Percentiles rank a stretch among this genome's conserved stretches.
Evolutionary conservation across 176 grass and related monocot species (phyloP).

Genomic region (Hordeum marinum): DNA sequence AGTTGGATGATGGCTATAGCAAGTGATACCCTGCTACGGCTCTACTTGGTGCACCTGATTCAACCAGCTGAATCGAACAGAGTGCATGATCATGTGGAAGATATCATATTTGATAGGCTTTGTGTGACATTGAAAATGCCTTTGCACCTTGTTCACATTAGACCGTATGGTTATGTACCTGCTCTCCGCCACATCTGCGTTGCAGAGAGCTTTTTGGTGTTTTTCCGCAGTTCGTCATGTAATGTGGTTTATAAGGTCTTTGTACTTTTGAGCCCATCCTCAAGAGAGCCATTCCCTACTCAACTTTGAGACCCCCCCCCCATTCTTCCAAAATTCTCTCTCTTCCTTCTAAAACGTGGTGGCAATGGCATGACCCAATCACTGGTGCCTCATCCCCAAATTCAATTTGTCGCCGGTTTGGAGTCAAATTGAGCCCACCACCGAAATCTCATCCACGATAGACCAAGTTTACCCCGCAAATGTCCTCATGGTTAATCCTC

Average conservation of each 20-base stretch:
- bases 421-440: no score
- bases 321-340: no score
- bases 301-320: no score
- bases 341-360: no score
- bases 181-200: conserved; percentile 50
- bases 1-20: not conserved
- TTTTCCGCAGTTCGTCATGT: conserved; percentile 63
- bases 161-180: conserved; percentile 51
- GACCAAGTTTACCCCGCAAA: no score
- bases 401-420: no score
- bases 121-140: conserved; percentile 77
- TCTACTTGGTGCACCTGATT: conserved; percentile 40
- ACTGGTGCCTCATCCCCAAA: no score
- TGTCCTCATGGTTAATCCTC: no score
- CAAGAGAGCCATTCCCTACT: no score
- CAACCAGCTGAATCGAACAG: conserved; percentile 75
- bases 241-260: conserved; percentile 67
- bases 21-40: not conserved
- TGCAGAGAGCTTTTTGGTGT: conserved; percentile 84
- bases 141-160: conserved; percentile 78
- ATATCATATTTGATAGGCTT: conserved; percentile 71
- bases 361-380: no score
- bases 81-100: conserved; percentile 93
- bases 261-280: no score
- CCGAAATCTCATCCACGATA: no score